Evolutionary conservation across 345 rosid species (phyloP).

Genomic region (Camelina laxa): DNA sequence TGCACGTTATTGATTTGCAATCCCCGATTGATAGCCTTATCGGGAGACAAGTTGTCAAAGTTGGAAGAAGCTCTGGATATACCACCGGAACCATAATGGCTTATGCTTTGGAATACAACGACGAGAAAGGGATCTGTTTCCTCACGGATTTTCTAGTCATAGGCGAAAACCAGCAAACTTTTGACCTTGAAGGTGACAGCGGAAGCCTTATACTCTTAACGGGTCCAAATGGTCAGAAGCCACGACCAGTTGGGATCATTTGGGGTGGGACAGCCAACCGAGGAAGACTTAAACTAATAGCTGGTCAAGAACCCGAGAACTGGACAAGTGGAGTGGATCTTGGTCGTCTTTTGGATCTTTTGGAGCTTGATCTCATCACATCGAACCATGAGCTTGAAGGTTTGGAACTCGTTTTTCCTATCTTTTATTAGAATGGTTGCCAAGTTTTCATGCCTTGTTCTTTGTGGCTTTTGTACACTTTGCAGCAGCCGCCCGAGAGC

Average conservation of each 20-base stretch:
- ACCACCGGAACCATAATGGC: constrained; percentile 77
- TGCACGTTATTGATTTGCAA: constrained; percentile 75
- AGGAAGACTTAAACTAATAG: constrained; percentile 71
- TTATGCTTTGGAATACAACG: constrained; percentile 82
- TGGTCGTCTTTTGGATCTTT: constrained; percentile 81
- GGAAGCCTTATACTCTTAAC: constrained; percentile 75
- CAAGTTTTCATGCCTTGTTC: constrained; percentile 4
- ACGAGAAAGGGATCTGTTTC: constrained; percentile 86
- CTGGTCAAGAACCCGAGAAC: constrained; percentile 77
- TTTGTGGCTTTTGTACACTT: constrained; percentile 15
- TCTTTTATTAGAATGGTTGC: neutral
- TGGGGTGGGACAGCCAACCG: constrained; percentile 90
- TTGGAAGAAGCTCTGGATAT: constrained; percentile 85
- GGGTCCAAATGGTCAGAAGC: constrained; percentile 59
- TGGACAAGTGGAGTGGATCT: constrained; percentile 91
- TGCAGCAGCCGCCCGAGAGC: constrained; percentile 63
- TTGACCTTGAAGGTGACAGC: constrained; percentile 87
- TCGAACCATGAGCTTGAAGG: constrained; percentile 72
- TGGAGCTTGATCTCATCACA: constrained; percentile 73
- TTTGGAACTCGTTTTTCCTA: neutral
- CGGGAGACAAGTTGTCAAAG: constrained; percentile 77
- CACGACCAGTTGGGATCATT: constrained; percentile 77
- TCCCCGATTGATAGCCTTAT: constrained; percentile 67
- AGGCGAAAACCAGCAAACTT: constrained; percentile 77
- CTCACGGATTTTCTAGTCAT: constrained; percentile 83